These are phyloP conservation scores for Elaeagnus macrophylla DNA, from an alignment of 306 rosid genomes.

Conservation along the genomic window DNA sequence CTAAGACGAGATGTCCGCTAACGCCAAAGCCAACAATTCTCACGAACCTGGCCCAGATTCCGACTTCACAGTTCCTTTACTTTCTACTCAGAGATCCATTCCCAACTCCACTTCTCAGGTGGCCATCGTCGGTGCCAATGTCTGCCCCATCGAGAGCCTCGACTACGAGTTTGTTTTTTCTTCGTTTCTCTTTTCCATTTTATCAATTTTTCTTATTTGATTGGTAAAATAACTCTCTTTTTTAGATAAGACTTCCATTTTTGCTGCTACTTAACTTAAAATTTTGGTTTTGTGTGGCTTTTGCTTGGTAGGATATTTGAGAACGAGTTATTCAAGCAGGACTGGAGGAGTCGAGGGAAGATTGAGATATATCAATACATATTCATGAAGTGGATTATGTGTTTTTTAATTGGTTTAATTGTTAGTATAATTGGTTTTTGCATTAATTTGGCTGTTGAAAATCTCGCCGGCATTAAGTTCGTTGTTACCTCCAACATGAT, in stretches of 20 bases:
- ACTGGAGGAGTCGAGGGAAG: slow-evolving; percentile 70
- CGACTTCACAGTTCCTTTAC: slow-evolving; percentile 32
- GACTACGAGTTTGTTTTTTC: slow-evolving; percentile 64
- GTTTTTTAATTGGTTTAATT: slow-evolving; percentile 54
- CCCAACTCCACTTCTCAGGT: slow-evolving; percentile 70
- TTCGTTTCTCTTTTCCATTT: neutral
- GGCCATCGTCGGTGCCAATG: slow-evolving; percentile 83
- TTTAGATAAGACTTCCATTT: neutral
- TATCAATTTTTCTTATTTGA: too few relatives aligned
- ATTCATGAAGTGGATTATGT: slow-evolving; percentile 68
- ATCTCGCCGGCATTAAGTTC: slow-evolving; percentile 83
- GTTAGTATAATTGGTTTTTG: slow-evolving; percentile 66
- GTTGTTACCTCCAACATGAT: slow-evolving; percentile 85
- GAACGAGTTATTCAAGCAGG: slow-evolving; percentile 84
- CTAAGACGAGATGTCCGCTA: too few relatives aligned
- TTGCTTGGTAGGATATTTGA: slow-evolving; percentile 50
- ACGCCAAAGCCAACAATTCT: too few relatives aligned
- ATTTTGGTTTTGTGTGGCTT: neutral
- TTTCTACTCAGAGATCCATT: slow-evolving; percentile 35
- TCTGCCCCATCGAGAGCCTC: slow-evolving; percentile 92
- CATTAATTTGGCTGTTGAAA: slow-evolving; percentile 88
- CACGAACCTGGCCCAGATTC: slow-evolving; percentile 27
- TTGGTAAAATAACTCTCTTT: too few relatives aligned
- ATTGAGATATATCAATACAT: slow-evolving; percentile 51
- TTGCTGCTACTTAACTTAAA: neutral